Evolutionary conservation across 768 basidiomycete genomes (phyloP), one percentile per base, ranked within the genome.

Genomic region (Agrocybe chaxingu): DNA sequence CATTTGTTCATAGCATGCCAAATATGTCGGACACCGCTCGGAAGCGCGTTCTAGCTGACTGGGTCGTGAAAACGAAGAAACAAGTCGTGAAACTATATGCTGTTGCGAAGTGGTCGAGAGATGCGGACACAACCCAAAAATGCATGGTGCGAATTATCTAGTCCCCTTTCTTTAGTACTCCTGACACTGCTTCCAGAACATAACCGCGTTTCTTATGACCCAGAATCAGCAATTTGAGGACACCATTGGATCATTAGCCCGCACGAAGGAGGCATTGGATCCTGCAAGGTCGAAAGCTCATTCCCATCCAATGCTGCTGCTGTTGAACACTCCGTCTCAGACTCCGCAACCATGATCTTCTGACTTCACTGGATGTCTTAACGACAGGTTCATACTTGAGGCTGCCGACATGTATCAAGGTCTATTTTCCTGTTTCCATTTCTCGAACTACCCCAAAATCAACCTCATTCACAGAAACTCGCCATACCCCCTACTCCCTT

Each of bases 71-170:
- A 64, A 89, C 80, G 4, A 89, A 95, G 68, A 88, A 92, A 60
- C 92, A 96, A 60, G 81, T 92, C 32, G 86, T 92, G 30, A 94
- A 94, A 66, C 69, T 95, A 10, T 91, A 92, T 60, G 93, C 92
- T 8, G 79, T 93, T 29, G 78, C 80, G 7, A 89, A 92, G 59
- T 97, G 93, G 93, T 79, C 89, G 34, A 77, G 88, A 53, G 92
- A 94, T 64, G 87, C 89, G 37, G 80, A 81, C 51, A 85, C 86
- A 5, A 84, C 90, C 37, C 90, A 93, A 67, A 90, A 88, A 68
- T 88, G 85, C 74, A 91, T 92, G 91, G 90, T 83, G 58, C 58
- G 58, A 24, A 18, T 42, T 35, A 9, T 12, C 8, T 47, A 12
- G 13, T 39, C 35, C 8, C 13, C 45, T 19, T 46, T 13, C 42